Base-by-base conservation (phyloP, 1,284 basidiomycete genomes). In the Naganishia sp. region DNA sequence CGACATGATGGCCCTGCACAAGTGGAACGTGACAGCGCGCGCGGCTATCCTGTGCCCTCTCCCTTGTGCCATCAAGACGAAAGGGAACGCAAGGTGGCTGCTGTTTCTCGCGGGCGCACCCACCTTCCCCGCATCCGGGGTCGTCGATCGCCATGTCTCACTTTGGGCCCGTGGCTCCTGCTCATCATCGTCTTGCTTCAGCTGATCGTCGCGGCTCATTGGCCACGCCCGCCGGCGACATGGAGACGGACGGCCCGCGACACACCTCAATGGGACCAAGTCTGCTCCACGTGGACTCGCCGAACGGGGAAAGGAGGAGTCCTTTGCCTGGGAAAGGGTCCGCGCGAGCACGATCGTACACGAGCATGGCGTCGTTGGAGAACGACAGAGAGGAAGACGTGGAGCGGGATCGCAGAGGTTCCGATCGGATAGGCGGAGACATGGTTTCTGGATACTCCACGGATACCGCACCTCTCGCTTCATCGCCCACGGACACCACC, bases 1-100 rank as follows among this genome's bases (percentile, higher is more conserved):
- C 18, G 65, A 39, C 36, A 39, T 39, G 36, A 9, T n/a, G 21
- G 64, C n/a, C 64, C 61, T 68, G n/a, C 21, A 59, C 48, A 25
- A 23, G 18, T n/a, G 54, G 36, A 21, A 16, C 42, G 54, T 42
- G 21, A 23, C 7, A 39, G 16, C 2, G 21, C 23, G 21, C 31
- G 28, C 28, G 28, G 28, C 28, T 28, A 28, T 28, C 28, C 28
- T 28, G 28, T 28, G 28, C 28, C 28, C 2, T 28, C 28, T 28
- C 2, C 28, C 28, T 28, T 28, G 28, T 2, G 28, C 28, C 28
- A 39, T 39, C 36, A 39, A 39, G 36, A 39, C 36, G 16, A 18
- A 28, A 31, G 16, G 31, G 33, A 23, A 54, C 21, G 53, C 6
- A 10, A 21, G 33, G 13, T 31, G 50, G 11, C 50, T 33, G 36